phyloP scores from a whole-genome alignment of 192 early-diverging fungal species.

The Entomortierella parvispora region DNA sequence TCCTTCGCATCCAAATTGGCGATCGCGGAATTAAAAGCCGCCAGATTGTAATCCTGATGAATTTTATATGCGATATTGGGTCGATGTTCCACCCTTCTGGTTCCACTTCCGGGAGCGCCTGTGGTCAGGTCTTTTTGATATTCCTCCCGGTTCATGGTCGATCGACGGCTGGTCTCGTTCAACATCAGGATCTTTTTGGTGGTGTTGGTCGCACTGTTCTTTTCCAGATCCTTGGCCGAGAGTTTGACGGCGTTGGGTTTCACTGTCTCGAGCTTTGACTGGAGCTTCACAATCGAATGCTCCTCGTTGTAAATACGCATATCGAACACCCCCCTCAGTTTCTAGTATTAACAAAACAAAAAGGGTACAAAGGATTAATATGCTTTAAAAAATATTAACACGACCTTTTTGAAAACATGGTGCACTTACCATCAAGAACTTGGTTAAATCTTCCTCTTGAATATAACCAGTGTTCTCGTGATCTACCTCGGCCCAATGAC shows the following conservation, averaged over 20 bases:
- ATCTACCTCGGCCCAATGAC: conserved; percentile 61
- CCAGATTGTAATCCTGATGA: conserved; percentile 40
- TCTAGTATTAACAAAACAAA: conserved; percentile 31
- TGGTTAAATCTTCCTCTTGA: conserved; percentile 54
- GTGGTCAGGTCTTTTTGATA: background rate
- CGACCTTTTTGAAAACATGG: conserved; percentile 1
- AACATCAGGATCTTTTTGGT: conserved; percentile 24
- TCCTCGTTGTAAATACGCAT: conserved; percentile 61
- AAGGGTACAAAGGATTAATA: background rate
- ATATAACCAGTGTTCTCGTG: conserved; percentile 60
- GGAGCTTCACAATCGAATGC: conserved; percentile 53
- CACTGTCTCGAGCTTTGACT: conserved; percentile 32
- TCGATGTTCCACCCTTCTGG: background rate
- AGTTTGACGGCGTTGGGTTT: conserved; percentile 38
- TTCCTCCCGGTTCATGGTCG: conserved; percentile 7
- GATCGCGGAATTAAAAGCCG: conserved; percentile 49
- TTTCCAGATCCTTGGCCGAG: conserved; percentile 40
- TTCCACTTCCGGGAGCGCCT: background rate
- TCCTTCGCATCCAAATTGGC: conserved; percentile 35
- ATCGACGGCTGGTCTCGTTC: conserved; percentile 32
- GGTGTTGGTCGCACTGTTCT: background rate
- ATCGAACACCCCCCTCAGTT: conserved; percentile 61
- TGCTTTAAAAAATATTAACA: background rate
- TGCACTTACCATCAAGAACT: conserved; percentile 60
- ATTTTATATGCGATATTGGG: conserved; percentile 23